These are phyloP conservation scores for Yamadazyma kitorensis DNA, from an alignment of 805 yeast species.

Conservation along the genomic window DNA sequence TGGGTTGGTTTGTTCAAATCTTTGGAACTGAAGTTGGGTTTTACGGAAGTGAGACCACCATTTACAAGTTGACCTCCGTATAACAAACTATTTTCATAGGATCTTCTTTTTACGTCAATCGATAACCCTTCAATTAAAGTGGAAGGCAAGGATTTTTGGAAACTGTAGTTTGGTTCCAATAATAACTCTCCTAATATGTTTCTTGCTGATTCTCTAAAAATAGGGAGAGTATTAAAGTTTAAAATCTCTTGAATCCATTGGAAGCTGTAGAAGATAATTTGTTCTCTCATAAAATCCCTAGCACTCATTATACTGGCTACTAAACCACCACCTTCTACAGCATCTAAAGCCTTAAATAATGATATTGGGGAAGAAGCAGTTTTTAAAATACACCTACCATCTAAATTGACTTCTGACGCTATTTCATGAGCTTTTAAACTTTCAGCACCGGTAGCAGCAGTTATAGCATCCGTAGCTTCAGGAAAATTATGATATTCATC, in stretches of 20 bases:
- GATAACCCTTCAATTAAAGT: slow-evolving; percentile 20
- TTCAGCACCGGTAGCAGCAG: slow-evolving; percentile 26
- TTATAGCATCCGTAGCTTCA: slow-evolving; percentile 50
- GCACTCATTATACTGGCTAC: slow-evolving; percentile 54
- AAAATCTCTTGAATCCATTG: slow-evolving; percentile 49
- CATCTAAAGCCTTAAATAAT: slow-evolving; percentile 31
- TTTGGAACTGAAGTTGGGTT: slow-evolving; percentile 9
- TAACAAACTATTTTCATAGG: slow-evolving; percentile 32
- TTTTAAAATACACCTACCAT: slow-evolving; percentile 50
- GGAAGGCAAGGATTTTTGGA: slow-evolving; percentile 29
- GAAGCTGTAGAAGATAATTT: slow-evolving; percentile 43
- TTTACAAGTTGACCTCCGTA: slow-evolving; percentile 26
- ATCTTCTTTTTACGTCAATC: slow-evolving; percentile 16
- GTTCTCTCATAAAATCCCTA: slow-evolving; percentile 50
- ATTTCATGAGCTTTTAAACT: slow-evolving; percentile 27
- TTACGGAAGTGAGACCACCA: slow-evolving; percentile 18
- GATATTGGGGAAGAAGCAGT: slow-evolving; percentile 21
- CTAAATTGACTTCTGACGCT: slow-evolving; percentile 46
- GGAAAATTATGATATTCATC: slow-evolving; percentile 68
- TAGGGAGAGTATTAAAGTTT: slow-evolving; percentile 15
- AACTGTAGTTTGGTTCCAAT: slow-evolving; percentile 29
- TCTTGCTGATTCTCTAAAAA: slow-evolving; percentile 21
- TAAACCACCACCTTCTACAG: slow-evolving; percentile 47
- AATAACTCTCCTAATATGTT: slow-evolving; percentile 40
- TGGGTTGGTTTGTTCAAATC: slow-evolving; percentile 16